These are phyloP conservation scores for Lactifluus volemus DNA, from an alignment of 768 basidiomycete genomes.

Conservation along the genomic window DNA sequence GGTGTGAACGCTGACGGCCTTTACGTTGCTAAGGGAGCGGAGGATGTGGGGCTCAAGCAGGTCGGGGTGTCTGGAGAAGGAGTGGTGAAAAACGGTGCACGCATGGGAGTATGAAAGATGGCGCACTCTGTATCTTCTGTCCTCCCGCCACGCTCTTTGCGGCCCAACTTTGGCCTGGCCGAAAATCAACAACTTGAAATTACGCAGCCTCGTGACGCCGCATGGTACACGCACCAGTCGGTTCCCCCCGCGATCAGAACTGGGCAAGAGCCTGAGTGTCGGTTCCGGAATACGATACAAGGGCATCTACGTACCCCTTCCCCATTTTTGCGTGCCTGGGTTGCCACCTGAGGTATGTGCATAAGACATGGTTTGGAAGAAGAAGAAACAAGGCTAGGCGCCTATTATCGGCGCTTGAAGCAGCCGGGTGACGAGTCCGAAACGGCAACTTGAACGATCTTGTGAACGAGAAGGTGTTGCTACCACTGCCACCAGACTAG, in stretches of 20 bases:
- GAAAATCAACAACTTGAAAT: slow-evolving; percentile 6
- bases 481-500: too few species aligned
- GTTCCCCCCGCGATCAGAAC: slow-evolving; percentile 83
- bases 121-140: slow-evolving; percentile 16
- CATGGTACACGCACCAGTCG: slow-evolving; percentile 56
- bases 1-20: slow-evolving; percentile 60
- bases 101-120: background rate
- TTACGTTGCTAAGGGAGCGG: slow-evolving; percentile 78
- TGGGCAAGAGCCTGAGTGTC: slow-evolving; percentile 26
- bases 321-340: slow-evolving; percentile 18
- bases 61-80: slow-evolving; percentile 52
- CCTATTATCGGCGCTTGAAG: slow-evolving; percentile 8
- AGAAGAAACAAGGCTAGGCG: slow-evolving; percentile 10
- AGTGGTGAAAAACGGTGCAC: background rate
- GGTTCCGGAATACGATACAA: slow-evolving; percentile 7
- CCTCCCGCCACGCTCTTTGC: slow-evolving; percentile 19
- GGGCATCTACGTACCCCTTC: slow-evolving; percentile 14
- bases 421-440: slow-evolving; percentile 3
- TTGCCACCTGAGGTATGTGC: slow-evolving; percentile 8
- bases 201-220: slow-evolving; percentile 16
- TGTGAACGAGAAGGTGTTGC: too few species aligned
- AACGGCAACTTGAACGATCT: background rate
- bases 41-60: slow-evolving; percentile 83
- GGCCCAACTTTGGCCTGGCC: slow-evolving; percentile 12
- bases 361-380: slow-evolving; percentile 17